Base-by-base conservation (phyloP, 2,329 filamentous ascomycete species). In the Monosporascus sp. region DNA sequence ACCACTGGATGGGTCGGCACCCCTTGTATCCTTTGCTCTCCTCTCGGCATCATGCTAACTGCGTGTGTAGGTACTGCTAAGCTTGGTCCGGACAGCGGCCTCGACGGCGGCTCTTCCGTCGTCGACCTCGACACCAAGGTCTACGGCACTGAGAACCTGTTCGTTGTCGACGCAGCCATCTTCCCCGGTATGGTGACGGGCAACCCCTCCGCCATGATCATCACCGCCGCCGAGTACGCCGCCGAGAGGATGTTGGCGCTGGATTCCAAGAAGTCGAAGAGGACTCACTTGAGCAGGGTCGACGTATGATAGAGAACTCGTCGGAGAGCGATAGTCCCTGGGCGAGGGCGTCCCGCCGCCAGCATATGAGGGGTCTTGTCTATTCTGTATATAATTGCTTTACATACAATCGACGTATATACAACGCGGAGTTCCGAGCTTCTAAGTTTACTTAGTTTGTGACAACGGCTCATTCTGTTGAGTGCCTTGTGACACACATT, bases 151-250 rank as follows among this genome's bases (percentile, higher is more conserved):
- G 81, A 87, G 62, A 87, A 88, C 69, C 73, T 87, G 45, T 87
- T 84, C 62, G 80, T 88, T 17, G 82, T 88, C 3, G 85, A 89
- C 61, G 85, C 80, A 1, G 82, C 80, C 54, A 84, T 89, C 62
- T 86, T 88, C 71, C 85, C 86, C 0, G 86, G 86, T 55, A 81
- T 88, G 65, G 78, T 83, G 1, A 85, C 84, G 0, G 83, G 83
- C 27, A 90, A 90, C 69, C 87, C 86, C 1, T 69, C 70, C 11
- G 66, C 70, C 15, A 72, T 73, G 63, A 73, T 74, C 51, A 69
- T 74, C 43, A 65, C 69, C 2, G 70, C 69, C 11, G 64, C 72
- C 20, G 73, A 75, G 63, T 67, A 69, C 22, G 72, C 72, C 4
- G 66, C 68, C 27, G 59, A 61, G 46, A 63, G 64, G 45, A 65